A percentile compares a stretch with the other conserved stretches of the same genome.
phyloP scores from a whole-genome alignment of 768 basidiomycete species.

The Russula emetica region DNA sequence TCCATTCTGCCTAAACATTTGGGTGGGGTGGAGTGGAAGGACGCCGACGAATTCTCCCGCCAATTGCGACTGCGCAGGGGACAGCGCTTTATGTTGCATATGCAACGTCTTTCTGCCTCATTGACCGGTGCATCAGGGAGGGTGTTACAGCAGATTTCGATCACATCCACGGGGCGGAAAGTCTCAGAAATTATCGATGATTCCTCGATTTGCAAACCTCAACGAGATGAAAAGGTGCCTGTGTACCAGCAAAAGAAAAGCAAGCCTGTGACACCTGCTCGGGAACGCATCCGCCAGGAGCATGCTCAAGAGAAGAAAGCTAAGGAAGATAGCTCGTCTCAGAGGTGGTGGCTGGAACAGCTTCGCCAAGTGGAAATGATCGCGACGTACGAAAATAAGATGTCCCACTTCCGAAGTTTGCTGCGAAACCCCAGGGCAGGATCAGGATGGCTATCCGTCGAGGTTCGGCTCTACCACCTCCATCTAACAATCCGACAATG shows the following conservation, averaged over 20 bases:
- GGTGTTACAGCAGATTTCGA: constrained; percentile 49
- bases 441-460: constrained; percentile 44
- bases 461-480: constrained; percentile 50
- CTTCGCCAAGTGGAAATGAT: constrained; percentile 40
- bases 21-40: constrained; percentile 42
- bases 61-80: constrained; percentile 39
- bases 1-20: constrained; percentile 51
- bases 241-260: constrained; percentile 33
- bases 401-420: constrained; percentile 37
- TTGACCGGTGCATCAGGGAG: constrained; percentile 60
- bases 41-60: constrained; percentile 37
- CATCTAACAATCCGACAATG: constrained; percentile 50
- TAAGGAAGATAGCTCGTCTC: constrained; percentile 30
- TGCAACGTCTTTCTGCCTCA: constrained; percentile 58
- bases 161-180: constrained; percentile 39
- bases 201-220: neutral
- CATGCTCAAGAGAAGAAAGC: constrained; percentile 41
- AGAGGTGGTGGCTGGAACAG: constrained; percentile 51
- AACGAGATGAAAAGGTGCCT: constrained; percentile 4
- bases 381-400: constrained; percentile 33
- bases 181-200: constrained; percentile 16
- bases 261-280: constrained; percentile 33
- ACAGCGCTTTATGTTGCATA: constrained; percentile 54
- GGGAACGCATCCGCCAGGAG: constrained; percentile 42
- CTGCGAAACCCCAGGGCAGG: constrained; percentile 44